A percentile compares a stretch with the other conserved stretches of the same genome.
These are phyloP conservation scores for Wickerhamiella kurtzmanii DNA, from an alignment of 805 yeast species.

Conservation along the genomic window DNA sequence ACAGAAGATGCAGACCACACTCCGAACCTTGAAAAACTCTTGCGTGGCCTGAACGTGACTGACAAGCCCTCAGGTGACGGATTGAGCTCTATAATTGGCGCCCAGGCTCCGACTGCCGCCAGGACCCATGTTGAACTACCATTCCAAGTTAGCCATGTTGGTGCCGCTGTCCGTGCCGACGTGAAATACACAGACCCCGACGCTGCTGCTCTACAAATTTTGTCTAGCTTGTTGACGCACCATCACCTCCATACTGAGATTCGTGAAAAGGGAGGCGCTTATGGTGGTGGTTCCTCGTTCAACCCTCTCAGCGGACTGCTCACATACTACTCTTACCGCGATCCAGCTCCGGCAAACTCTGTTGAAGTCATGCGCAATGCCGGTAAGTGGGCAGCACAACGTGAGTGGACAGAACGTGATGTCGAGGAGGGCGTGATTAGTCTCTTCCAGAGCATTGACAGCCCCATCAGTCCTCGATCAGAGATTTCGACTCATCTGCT, in stretches of 20 bases:
- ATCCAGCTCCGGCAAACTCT: conserved; percentile 73
- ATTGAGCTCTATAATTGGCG: neutral
- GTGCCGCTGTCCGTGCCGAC: conserved; percentile 50
- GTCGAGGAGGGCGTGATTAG: conserved; percentile 82
- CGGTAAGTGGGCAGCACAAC: conserved; percentile 35
- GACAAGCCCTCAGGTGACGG: conserved; percentile 21
- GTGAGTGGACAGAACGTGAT: conserved; percentile 48
- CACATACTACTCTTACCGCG: conserved; percentile 81
- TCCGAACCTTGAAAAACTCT: conserved; percentile 5
- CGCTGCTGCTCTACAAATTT: conserved; percentile 73
- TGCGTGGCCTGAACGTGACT: conserved; percentile 18
- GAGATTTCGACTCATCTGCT: conserved; percentile 64
- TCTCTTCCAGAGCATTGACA: conserved; percentile 81
- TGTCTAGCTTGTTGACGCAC: conserved; percentile 68
- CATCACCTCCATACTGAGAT: conserved; percentile 77
- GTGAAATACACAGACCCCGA: conserved; percentile 46
- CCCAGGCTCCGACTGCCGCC: conserved; percentile 8
- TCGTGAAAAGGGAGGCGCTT: conserved; percentile 94
- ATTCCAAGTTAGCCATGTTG: conserved; percentile 76
- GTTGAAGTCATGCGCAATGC: conserved; percentile 43
- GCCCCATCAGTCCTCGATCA: conserved; percentile 67
- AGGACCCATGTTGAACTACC: conserved; percentile 56
- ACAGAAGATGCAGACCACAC: conserved; percentile 10
- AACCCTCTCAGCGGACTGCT: conserved; percentile 71
- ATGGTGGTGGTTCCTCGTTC: conserved; percentile 87